A percentile compares a stretch with the other conserved stretches of the same genome.
These are phyloP conservation scores for Phytophthora melonis DNA, from an alignment of 352 stramenopile genomes.

Conservation along the genomic window DNA sequence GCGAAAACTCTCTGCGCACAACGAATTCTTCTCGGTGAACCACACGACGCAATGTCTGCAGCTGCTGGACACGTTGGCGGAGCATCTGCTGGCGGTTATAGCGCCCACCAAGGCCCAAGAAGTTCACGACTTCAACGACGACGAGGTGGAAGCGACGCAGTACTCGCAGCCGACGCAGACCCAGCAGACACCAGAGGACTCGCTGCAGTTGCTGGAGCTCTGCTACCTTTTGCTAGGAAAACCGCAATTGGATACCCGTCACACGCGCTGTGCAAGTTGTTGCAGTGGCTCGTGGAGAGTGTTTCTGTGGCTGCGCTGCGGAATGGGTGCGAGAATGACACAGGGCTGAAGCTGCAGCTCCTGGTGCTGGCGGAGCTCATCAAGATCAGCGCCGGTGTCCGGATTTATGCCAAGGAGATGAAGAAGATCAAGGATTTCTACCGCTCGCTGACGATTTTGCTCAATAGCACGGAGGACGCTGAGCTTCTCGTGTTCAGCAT, in stretches of 20 bases:
- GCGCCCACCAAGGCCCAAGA: slow-evolving; percentile 11
- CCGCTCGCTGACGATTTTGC: slow-evolving; percentile 79
- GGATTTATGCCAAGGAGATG: slow-evolving; percentile 83
- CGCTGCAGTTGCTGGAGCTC: slow-evolving; percentile 68
- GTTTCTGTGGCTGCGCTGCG: slow-evolving; percentile 57
- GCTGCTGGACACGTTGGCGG: slow-evolving; percentile 67
- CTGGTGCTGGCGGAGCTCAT: slow-evolving; percentile 74
- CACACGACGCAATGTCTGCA: slow-evolving; percentile 56
- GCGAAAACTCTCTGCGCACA: slow-evolving; percentile 49
- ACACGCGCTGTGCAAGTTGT: slow-evolving; percentile 67
- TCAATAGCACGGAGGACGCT: slow-evolving; percentile 81
- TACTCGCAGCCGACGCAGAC: slow-evolving; percentile 43
- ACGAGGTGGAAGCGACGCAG: slow-evolving; percentile 29
- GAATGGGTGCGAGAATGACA: slow-evolving; percentile 55
- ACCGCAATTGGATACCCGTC: slow-evolving; percentile 77
- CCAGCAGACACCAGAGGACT: slow-evolving; percentile 34
- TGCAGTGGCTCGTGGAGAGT: slow-evolving; percentile 69
- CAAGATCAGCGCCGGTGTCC: slow-evolving; percentile 74
- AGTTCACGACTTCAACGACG: background rate
- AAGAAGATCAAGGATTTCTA: slow-evolving; percentile 86
- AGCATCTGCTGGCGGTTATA: slow-evolving; percentile 51
- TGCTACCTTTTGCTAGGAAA: slow-evolving; percentile 64
- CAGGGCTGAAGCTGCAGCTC: slow-evolving; percentile 71
- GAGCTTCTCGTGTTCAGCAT: slow-evolving; percentile 84
- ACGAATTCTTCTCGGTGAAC: slow-evolving; percentile 55